Evolutionary conservation across 805 yeast species (phyloP).

Genomic region (Cyberlindnera euphorbiiphila): DNA sequence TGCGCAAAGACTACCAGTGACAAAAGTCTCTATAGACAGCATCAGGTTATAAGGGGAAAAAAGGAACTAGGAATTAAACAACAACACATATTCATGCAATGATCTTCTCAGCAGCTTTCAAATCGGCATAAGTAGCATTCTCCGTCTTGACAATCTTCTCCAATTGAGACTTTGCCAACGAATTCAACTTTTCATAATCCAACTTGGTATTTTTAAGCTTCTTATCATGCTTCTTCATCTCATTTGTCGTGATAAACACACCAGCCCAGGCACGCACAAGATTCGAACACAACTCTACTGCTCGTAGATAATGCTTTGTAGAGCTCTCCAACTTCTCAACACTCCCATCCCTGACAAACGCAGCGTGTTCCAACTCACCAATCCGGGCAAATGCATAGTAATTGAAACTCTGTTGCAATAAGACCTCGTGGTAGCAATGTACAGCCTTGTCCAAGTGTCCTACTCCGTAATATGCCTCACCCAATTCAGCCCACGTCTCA

Average conservation of each 20-base stretch:
- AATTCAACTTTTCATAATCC: constrained; percentile 9
- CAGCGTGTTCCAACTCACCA: constrained; percentile 45
- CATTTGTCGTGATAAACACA: constrained; percentile 37
- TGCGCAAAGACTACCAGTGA: constrained; percentile 50
- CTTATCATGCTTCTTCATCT: constrained; percentile 21
- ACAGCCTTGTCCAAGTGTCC: constrained; percentile 69
- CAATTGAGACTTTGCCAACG: constrained; percentile 14
- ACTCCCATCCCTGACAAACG: constrained; percentile 10
- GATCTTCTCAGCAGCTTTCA: constrained; percentile 20
- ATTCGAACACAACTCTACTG: constrained; percentile 72
- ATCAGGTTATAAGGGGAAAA: background rate
- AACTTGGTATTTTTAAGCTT: constrained; percentile 2
- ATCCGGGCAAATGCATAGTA: constrained; percentile 60
- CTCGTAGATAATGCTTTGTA: constrained; percentile 53
- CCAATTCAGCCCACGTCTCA: constrained; percentile 76
- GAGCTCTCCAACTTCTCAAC: constrained; percentile 13
- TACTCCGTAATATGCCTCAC: constrained; percentile 51
- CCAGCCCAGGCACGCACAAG: constrained; percentile 77
- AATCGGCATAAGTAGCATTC: constrained; percentile 16
- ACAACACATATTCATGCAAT: constrained; percentile 3
- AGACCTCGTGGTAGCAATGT: constrained; percentile 64
- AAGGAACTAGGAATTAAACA: no score
- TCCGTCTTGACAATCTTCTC: constrained; percentile 16
- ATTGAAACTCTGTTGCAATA: constrained; percentile 65
- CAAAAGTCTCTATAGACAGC: constrained; percentile 21